Evolutionary conservation across 2,329 filamentous ascomycete species (phyloP).

Genomic region (Trichoderma sp.): DNA sequence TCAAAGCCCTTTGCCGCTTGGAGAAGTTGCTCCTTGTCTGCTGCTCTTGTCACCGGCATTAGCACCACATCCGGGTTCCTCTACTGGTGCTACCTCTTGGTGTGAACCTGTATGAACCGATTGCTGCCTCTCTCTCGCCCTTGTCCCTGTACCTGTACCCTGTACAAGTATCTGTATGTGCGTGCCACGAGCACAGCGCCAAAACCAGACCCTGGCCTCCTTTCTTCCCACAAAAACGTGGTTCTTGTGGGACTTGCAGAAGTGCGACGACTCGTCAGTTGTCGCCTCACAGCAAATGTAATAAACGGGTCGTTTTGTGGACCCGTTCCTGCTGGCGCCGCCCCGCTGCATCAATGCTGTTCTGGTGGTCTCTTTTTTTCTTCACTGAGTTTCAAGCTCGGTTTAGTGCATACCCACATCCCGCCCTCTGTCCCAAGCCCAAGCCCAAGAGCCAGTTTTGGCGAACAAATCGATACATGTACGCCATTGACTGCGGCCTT

Average conservation of each 20-base stretch:
- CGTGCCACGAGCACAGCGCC: neutral
- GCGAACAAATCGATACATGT: neutral
- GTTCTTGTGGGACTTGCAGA: neutral
- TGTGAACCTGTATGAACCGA: neutral
- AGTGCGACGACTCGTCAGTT: conserved; percentile 1
- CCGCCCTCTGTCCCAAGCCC: neutral
- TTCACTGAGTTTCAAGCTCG: neutral
- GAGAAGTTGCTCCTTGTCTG: neutral
- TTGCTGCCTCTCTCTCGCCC: neutral
- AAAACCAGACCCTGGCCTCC: neutral
- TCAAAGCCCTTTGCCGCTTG: neutral
- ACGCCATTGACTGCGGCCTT: neutral
- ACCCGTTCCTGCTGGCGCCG: neutral
- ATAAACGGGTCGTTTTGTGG: conserved; percentile 5
- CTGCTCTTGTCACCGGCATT: neutral
- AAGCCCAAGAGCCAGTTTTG: neutral
- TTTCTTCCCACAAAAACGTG: conserved; percentile 1
- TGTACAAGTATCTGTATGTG: neutral
- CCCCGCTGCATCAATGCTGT: neutral
- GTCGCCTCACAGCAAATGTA: conserved; percentile 10
- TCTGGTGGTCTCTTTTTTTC: neutral
- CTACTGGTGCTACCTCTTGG: neutral
- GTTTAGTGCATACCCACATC: conserved; percentile 20
- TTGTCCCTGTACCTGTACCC: neutral
- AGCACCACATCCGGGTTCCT: neutral